phyloP scores from a whole-genome alignment of 1,284 basidiomycete species.

The Sanghuangporus sanghuang region DNA sequence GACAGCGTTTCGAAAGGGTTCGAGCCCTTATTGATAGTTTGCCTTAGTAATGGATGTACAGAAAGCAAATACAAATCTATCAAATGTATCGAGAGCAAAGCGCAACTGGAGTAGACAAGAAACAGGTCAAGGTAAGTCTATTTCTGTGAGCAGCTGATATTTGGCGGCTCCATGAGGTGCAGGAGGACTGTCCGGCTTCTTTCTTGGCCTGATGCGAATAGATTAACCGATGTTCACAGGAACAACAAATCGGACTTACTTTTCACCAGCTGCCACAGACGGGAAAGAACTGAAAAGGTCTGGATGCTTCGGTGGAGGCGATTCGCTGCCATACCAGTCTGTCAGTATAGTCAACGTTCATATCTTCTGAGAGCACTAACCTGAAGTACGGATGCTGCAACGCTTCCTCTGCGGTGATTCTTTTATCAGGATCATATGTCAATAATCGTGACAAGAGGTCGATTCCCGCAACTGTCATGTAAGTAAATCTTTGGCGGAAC shows the following conservation, averaged over 20 bases:
- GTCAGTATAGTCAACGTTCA: neutral
- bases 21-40: constrained; percentile 11
- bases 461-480: constrained; percentile 78
- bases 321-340: constrained; percentile 54
- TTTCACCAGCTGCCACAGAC: constrained; percentile 94
- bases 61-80: neutral
- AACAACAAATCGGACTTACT: constrained; percentile 40
- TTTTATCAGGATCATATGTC: constrained; percentile 82
- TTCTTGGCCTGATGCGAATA: constrained; percentile 45
- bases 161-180: constrained; percentile 53
- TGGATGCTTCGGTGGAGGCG: constrained; percentile 94
- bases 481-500: constrained; percentile 74
- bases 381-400: constrained; percentile 89
- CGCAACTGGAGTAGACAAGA: neutral
- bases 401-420: constrained; percentile 87
- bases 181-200: constrained; percentile 72
- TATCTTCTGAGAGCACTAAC: constrained; percentile 39
- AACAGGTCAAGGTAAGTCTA: constrained; percentile 5
- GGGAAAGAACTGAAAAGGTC: constrained; percentile 96
- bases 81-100: neutral
- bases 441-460: constrained; percentile 82
- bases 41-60: neutral
- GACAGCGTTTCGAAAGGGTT: constrained; percentile 12
- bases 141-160: constrained; percentile 13
- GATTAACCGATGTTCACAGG: neutral